Evolutionary conservation across 176 grass and related monocot species (phyloP).

Genomic region (Aegilops longissima): DNA sequence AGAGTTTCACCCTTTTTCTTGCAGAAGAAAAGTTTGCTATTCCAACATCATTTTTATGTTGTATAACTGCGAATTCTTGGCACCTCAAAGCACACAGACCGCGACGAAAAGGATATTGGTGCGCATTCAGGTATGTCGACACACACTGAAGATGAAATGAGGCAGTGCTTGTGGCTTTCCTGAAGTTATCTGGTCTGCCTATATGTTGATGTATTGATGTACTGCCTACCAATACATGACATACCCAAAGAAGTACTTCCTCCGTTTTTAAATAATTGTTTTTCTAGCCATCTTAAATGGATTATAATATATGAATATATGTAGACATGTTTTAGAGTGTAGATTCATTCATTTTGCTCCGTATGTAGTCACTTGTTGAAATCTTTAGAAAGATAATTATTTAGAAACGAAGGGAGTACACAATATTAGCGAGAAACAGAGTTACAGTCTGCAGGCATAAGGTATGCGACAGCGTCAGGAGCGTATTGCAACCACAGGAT

Average conservation of each 20-base stretch:
- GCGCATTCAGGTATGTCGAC: background rate
- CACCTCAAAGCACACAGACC: background rate
- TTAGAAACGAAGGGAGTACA: too few species aligned
- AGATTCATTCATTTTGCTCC: too few species aligned
- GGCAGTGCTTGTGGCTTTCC: background rate
- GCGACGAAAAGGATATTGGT: background rate
- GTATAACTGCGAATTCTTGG: background rate
- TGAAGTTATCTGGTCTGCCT: background rate
- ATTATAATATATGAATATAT: too few species aligned
- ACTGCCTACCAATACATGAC: background rate
- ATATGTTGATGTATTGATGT: background rate
- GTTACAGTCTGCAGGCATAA: too few species aligned
- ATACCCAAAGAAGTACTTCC: background rate
- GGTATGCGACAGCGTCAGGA: too few species aligned
- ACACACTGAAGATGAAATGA: background rate
- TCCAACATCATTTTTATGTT: background rate
- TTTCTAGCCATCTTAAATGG: too few species aligned
- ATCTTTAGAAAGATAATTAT: too few species aligned
- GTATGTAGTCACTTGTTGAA: too few species aligned
- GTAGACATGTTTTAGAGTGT: too few species aligned
- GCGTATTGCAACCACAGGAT: too few species aligned
- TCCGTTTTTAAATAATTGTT: too few species aligned
- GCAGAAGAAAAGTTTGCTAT: background rate
- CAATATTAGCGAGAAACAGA: too few species aligned
- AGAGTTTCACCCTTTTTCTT: background rate